Percentiles rank a stretch among this genome's conserved stretches.
Evolutionary conservation across 2,329 filamentous ascomycete species (phyloP).

Genomic region (Phaeosphaeria sp.): DNA sequence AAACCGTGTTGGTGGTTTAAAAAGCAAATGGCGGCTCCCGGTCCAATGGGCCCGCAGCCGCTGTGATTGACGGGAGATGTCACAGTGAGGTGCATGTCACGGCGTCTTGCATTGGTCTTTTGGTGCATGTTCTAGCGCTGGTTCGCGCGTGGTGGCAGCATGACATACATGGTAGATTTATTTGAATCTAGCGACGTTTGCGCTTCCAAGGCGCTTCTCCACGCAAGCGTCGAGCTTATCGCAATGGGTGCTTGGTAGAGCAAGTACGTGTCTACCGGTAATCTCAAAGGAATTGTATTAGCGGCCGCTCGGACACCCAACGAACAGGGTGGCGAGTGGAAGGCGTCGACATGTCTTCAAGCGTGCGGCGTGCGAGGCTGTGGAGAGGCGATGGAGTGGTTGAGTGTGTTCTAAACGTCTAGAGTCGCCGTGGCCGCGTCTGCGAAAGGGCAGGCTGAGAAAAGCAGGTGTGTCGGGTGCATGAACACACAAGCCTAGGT

Average conservation of each 20-base stretch:
- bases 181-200: neutral
- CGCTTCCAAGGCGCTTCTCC: neutral
- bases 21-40: constrained; percentile 10
- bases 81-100: constrained; percentile 14
- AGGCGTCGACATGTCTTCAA: neutral
- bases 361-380: neutral
- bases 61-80: constrained; percentile 10
- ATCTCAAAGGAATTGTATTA: neutral
- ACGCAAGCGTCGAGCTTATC: neutral
- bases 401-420: neutral
- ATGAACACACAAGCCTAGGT: constrained; percentile 20
- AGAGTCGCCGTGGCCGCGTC: constrained; percentile 4
- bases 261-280: neutral
- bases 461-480: constrained; percentile 22
- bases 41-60: constrained; percentile 13
- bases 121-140: neutral
- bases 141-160: neutral
- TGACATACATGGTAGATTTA: no score
- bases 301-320: neutral
- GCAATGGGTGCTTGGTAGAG: neutral
- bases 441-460: constrained; percentile 6
- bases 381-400: neutral
- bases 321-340: neutral
- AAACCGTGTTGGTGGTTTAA: neutral
- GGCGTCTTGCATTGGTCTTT: constrained; percentile 24